Evolutionary conservation across 306 rosid genomes (phyloP).

Genomic region (Vicia villosa): DNA sequence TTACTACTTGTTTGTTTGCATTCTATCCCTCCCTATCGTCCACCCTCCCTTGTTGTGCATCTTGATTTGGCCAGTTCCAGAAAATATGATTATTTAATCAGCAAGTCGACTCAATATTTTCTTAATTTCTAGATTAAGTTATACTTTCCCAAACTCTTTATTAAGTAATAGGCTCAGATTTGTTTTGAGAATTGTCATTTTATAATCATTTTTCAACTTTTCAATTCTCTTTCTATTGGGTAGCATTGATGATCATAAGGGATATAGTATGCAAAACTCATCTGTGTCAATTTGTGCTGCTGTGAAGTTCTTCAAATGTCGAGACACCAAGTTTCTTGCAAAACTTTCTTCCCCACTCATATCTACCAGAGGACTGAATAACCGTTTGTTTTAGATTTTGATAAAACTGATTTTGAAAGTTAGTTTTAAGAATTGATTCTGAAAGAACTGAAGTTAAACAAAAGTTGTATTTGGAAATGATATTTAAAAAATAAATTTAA

Average conservation of each 20-base stretch:
- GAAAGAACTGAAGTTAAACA: background rate
- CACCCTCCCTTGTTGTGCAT: background rate
- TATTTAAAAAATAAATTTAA: no score
- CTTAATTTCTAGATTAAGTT: background rate
- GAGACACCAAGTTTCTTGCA: background rate
- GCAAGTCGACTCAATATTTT: background rate
- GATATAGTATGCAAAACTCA: background rate
- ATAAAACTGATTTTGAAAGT: background rate
- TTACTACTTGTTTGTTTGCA: conserved; percentile 3
- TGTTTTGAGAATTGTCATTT: background rate
- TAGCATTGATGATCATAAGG: background rate
- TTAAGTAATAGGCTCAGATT: background rate
- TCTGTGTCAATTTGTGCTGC: background rate
- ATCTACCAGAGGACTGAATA: background rate
- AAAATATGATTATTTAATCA: background rate
- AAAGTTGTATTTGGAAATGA: background rate
- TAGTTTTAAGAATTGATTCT: background rate
- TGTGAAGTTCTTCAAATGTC: background rate
- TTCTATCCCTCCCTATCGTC: background rate
- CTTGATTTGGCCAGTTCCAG: background rate
- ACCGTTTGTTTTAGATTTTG: background rate
- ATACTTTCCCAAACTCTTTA: no score
- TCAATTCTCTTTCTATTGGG: background rate
- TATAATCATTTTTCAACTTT: background rate
- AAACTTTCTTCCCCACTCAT: background rate